A percentile compares a stretch with the other conserved stretches of the same genome.
These are phyloP conservation scores for Melaleuca quinquenervia DNA, from an alignment of 345 rosid genomes.

Conservation along the genomic window DNA sequence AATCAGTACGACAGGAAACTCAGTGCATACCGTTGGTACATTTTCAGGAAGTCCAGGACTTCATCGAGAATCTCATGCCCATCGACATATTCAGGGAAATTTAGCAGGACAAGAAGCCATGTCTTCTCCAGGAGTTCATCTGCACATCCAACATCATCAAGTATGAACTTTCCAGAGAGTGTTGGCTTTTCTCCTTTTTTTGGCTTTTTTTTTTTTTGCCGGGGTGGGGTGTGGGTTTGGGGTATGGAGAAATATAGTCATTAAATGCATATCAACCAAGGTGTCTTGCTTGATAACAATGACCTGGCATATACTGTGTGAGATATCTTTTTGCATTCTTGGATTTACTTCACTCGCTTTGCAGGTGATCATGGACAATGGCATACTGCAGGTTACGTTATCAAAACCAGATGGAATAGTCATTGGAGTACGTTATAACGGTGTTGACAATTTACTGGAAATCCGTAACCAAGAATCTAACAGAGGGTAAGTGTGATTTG, in stretches of 20 bases:
- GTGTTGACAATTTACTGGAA: slow-evolving; percentile 47
- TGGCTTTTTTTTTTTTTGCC: neutral
- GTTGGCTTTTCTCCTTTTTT: neutral
- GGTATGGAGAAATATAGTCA: neutral
- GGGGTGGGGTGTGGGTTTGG: neutral
- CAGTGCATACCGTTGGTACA: neutral
- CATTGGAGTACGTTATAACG: slow-evolving; percentile 24
- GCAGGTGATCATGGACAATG: slow-evolving; percentile 51
- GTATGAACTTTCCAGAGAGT: neutral
- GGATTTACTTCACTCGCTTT: neutral
- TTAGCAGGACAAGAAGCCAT: neutral
- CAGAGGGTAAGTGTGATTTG: slow-evolving; percentile 24
- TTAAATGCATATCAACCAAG: neutral
- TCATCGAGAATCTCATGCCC: neutral
- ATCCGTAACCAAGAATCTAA: slow-evolving; percentile 31
- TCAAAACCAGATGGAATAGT: slow-evolving; percentile 51
- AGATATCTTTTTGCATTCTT: neutral
- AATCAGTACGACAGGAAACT: neutral
- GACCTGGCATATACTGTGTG: neutral
- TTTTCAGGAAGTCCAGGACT: neutral
- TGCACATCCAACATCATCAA: slow-evolving; percentile 8
- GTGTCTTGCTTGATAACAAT: neutral
- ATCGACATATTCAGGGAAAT: neutral
- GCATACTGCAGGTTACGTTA: slow-evolving; percentile 33
- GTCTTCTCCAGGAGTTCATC: slow-evolving; percentile 3